phyloP scores from a whole-genome alignment of 345 rosid genomes.

The Acer yangbiense region DNA sequence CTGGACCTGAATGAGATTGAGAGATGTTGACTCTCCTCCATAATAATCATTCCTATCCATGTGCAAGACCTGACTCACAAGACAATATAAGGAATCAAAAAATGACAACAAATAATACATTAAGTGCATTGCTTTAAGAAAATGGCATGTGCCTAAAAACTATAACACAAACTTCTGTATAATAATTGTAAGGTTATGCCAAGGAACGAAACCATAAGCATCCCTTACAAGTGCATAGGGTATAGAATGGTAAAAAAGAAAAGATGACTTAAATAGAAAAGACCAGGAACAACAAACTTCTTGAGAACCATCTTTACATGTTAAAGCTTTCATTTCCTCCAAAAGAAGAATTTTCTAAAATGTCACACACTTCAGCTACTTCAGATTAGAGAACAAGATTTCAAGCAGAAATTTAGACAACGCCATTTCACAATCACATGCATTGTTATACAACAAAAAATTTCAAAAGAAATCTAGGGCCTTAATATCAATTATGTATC shows the following conservation, averaged over 20 bases:
- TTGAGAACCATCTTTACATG: not conserved
- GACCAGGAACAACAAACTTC: not conserved
- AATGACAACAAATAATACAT: not conserved
- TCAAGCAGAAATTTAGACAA: too few species aligned
- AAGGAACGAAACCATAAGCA: not conserved
- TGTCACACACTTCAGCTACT: too few species aligned
- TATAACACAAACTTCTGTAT: not conserved
- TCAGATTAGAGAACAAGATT: too few species aligned
- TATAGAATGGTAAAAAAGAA: not conserved
- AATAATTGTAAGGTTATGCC: not conserved
- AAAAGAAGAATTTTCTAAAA: not conserved
- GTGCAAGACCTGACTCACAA: constrained; percentile 74
- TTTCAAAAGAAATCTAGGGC: too few species aligned
- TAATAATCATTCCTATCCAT: constrained; percentile 98
- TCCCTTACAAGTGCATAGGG: not conserved
- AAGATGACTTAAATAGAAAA: not conserved
- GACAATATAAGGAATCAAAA: not conserved
- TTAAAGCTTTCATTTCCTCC: not conserved
- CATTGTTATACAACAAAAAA: too few species aligned
- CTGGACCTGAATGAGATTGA: constrained; percentile 88
- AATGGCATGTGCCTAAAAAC: not conserved
- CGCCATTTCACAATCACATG: too few species aligned
- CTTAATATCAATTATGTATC: too few species aligned
- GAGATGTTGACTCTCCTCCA: constrained; percentile 98
- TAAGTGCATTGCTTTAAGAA: not conserved